phyloP scores from a whole-genome alignment of 768 basidiomycete genomes.

The Scleroderma bovista region DNA sequence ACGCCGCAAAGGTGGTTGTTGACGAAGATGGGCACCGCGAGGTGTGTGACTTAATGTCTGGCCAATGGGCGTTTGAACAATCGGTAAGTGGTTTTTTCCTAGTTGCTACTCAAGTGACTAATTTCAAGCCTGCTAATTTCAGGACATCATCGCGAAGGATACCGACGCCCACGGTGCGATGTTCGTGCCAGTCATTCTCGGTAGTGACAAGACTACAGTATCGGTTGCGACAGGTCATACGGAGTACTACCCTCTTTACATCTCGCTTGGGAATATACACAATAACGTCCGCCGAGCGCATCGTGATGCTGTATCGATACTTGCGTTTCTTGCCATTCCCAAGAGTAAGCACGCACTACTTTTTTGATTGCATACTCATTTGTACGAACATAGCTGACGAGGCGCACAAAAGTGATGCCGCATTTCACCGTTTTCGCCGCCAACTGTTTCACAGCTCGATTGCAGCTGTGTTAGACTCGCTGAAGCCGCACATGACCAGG shows the following conservation, averaged over 20 bases:
- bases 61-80: conserved; percentile 3
- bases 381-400: conserved; percentile 9
- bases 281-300: conserved; percentile 19
- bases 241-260: too few species aligned
- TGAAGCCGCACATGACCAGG: neutral
- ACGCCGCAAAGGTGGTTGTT: conserved; percentile 3
- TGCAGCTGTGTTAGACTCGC: neutral
- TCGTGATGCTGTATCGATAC: conserved; percentile 6
- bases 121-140: too few species aligned
- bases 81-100: neutral
- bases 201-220: conserved; percentile 24
- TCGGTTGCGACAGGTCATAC: conserved; percentile 21
- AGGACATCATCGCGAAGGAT: too few species aligned
- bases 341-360: too few species aligned
- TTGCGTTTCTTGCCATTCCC: too few species aligned
- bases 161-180: conserved; percentile 10
- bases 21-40: neutral
- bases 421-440: neutral
- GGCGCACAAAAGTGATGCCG: neutral
- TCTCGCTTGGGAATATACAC: conserved; percentile 22
- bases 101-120: neutral
- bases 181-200: conserved; percentile 18
- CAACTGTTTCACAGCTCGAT: neutral
- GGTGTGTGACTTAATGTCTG: neutral
- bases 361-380: too few species aligned